Evolutionary conservation across 805 yeast genomes (phyloP).

Genomic region (Ogataea allantospora): DNA sequence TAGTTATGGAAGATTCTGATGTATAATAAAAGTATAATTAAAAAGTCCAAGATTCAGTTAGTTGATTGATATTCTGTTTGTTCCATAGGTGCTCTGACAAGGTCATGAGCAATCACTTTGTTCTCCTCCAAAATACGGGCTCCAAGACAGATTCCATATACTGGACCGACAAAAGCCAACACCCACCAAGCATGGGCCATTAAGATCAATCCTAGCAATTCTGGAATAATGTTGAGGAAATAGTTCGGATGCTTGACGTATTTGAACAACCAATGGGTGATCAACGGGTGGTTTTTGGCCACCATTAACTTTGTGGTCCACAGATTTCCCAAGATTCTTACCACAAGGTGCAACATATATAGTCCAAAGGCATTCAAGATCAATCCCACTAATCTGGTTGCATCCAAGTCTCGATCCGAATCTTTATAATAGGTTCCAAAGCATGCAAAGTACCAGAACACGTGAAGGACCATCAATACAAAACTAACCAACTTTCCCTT

Average conservation of each 20-base stretch:
- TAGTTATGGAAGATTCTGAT: constrained; percentile 23
- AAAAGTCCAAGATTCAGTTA: not conserved
- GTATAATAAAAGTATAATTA: constrained; percentile 3
- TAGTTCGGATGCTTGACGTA: constrained; percentile 17
- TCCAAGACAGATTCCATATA: constrained; percentile 8
- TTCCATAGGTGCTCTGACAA: constrained; percentile 1
- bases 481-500: constrained; percentile 10
- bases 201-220: constrained; percentile 12
- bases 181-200: constrained; percentile 14
- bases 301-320: constrained; percentile 19
- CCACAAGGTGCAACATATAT: constrained; percentile 9
- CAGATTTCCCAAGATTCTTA: constrained; percentile 11
- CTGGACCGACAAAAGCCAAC: constrained; percentile 9
- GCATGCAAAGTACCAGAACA: constrained; percentile 10
- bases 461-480: constrained; percentile 8
- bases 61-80: not conserved
- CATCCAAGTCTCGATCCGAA: constrained; percentile 5
- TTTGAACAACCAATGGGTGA: constrained; percentile 15
- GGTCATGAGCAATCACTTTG: constrained; percentile 9
- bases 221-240: constrained; percentile 16
- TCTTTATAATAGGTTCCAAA: constrained; percentile 1
- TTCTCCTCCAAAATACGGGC: constrained; percentile 16
- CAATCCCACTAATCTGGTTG: constrained; percentile 3
- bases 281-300: constrained; percentile 17
- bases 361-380: constrained; percentile 12